Evolutionary conservation across 2,329 filamentous ascomycete species (phyloP).

Genomic region (Beauveria medogensis): DNA sequence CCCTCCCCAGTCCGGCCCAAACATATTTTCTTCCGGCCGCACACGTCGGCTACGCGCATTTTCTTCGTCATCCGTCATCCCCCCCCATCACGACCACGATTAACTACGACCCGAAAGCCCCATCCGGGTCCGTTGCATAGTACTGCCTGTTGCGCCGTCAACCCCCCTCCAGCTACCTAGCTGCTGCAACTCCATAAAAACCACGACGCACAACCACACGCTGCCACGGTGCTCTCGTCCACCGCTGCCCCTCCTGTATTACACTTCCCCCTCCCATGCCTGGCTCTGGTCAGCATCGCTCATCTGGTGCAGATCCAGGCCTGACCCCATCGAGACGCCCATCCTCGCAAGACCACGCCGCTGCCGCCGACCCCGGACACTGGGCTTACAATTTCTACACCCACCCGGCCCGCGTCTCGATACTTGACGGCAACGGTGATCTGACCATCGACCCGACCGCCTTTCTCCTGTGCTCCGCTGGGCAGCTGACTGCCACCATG

Average conservation of each 20-base stretch:
- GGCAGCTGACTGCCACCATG: conserved; percentile 14
- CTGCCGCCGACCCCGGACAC: conserved; percentile 24
- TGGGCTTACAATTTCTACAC: conserved; percentile 40
- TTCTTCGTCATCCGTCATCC: neutral
- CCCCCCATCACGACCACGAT: neutral
- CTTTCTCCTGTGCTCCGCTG: conserved; percentile 14
- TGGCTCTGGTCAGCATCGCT: conserved; percentile 1
- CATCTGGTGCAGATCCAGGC: conserved; percentile 4
- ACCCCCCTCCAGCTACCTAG: neutral
- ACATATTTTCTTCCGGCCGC: neutral
- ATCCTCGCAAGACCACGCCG: neutral
- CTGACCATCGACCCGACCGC: conserved; percentile 23
- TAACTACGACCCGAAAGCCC: neutral
- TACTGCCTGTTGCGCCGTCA: neutral
- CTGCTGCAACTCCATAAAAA: neutral
- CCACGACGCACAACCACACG: neutral
- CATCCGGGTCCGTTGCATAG: neutral
- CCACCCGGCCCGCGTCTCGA: conserved; percentile 27
- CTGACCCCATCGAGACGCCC: neutral
- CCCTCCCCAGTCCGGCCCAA: no score
- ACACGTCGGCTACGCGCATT: no score
- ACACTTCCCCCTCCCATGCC: neutral
- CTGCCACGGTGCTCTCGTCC: neutral
- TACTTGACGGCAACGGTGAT: conserved; percentile 42
- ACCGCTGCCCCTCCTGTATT: neutral